phyloP scores from a whole-genome alignment of 257 asterid species.

The Solanum appendiculatum region DNA sequence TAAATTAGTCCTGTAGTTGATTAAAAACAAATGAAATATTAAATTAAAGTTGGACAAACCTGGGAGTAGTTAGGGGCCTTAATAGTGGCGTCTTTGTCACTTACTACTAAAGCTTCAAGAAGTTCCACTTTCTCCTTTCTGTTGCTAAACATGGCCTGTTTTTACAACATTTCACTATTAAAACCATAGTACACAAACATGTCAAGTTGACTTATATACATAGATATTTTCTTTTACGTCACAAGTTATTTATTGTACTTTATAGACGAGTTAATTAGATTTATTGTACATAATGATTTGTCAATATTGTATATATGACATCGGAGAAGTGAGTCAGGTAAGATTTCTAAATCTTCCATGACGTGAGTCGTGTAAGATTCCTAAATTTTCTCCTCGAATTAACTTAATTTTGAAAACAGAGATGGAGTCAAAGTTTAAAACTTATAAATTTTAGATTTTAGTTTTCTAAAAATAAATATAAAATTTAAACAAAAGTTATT shows the following conservation, averaged over 20 bases:
- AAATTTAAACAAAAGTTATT: no score
- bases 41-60: background rate
- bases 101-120: slow-evolving; percentile 6
- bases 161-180: background rate
- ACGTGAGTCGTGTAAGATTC: background rate
- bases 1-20: no score
- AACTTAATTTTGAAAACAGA: no score
- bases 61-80: background rate
- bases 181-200: background rate
- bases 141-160: slow-evolving; percentile 13
- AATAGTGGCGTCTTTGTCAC: background rate
- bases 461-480: no score
- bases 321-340: background rate
- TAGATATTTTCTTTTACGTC: background rate
- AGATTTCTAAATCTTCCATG: no score
- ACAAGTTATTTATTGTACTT: background rate
- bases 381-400: no score
- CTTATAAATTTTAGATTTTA: no score
- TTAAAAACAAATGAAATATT: background rate
- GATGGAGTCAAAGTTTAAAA: no score
- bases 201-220: background rate
- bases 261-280: no score
- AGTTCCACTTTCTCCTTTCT: slow-evolving; percentile 17
- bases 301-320: background rate
- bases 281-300: no score